phyloP scores from a whole-genome alignment of 2,329 filamentous ascomycete genomes.

The Fusarium mangiferae region DNA sequence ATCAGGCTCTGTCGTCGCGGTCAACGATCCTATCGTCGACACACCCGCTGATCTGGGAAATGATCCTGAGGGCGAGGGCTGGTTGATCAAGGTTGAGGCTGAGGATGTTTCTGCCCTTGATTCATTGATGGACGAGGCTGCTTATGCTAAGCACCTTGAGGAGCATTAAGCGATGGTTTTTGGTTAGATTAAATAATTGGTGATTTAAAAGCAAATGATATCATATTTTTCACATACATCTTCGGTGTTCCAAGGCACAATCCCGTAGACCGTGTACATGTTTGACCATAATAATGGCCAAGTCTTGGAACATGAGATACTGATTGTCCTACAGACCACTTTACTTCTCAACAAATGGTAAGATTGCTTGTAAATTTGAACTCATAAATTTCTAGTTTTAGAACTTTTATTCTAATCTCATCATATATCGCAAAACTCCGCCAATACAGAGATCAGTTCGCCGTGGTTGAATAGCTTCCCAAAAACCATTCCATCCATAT shows the following conservation, averaged over 20 bases:
- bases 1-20: slow-evolving; percentile 73
- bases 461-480: slow-evolving; percentile 36
- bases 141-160: slow-evolving; percentile 60
- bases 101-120: slow-evolving; percentile 66
- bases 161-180: slow-evolving; percentile 19
- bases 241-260: not conserved
- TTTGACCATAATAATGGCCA: not conserved
- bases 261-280: not conserved
- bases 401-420: slow-evolving; percentile 19
- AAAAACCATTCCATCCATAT: slow-evolving; percentile 32
- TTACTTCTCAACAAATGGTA: not conserved
- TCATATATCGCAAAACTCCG: slow-evolving; percentile 29
- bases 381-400: slow-evolving; percentile 11
- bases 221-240: slow-evolving; percentile 2
- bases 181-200: slow-evolving; percentile 13
- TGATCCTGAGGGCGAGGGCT: slow-evolving; percentile 80
- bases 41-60: slow-evolving; percentile 66
- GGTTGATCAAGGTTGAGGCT: slow-evolving; percentile 84
- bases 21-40: slow-evolving; percentile 62
- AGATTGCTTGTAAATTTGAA: not conserved
- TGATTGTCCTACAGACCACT: not conserved
- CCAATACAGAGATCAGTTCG: slow-evolving; percentile 29
- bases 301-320: too few species aligned
- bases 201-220: slow-evolving; percentile 33
- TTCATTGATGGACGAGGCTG: slow-evolving; percentile 74